Base-by-base conservation (phyloP, 176 grass and related monocot genomes). In the Eragrostis nindensis region DNA sequence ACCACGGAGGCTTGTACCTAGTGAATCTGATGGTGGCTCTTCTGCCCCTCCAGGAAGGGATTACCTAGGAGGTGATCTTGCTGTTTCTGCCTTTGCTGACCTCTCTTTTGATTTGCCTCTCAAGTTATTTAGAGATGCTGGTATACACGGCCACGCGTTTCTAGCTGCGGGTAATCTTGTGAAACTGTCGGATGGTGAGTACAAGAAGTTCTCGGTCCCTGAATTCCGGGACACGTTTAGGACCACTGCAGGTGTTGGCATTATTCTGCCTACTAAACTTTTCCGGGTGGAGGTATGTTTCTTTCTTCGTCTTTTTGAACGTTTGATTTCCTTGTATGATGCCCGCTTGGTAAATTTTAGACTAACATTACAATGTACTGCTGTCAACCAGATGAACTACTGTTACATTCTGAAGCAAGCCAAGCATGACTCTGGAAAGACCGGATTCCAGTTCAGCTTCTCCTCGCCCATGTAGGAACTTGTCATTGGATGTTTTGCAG, bases 381-480 rank as follows among this genome's bases (percentile, higher is more conserved):
- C 48, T 52, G 68, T 59, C 52, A 74, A 74, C 53, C 90, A 99
- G 97, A 88, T 99, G 62, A 99, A 99, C 78, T 99, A 99, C 66
- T 96, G 97, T 69, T 87, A 88, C 71, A 86, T 99, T 64, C 74
- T 99, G 83, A 96, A 93, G 87, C 90, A 95, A 42, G 86, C 85
- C 67, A 71, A 95, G 84, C 87, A 96, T 89, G 97, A 96, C 68
- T 50, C 53, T 74, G 93, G 89, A 27, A 99, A 95, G 82, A 90
- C 90, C 0, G 93, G 97, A 65, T 85, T 99, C 66, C 97, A 96
- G 80, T 99, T 99, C 89, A 96, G 82, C 82, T 93, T 99, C 86
- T 95, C 93, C 14, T 93, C 93, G 2, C 88, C 93, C 24, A 81
- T 84, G 86, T 96, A 92, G 77, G 66, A 79, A 73, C 40, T 14